Evolutionary conservation across 768 basidiomycete species (phyloP).

Genomic region (Cytidiella melzeri): DNA sequence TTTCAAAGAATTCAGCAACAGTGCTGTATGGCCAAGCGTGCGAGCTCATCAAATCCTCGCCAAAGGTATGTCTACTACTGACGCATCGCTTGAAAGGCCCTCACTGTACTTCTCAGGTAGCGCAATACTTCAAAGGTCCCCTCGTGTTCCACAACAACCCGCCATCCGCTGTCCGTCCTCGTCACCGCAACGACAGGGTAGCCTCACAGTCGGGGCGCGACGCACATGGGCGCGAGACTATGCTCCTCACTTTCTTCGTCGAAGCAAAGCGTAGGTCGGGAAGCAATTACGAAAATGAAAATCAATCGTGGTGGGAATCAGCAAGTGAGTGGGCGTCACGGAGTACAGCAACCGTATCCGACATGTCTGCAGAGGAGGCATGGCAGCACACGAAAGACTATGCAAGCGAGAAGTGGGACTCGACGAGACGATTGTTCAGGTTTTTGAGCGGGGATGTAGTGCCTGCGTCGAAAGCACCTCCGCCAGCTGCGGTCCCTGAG

Average conservation of each 20-base stretch:
- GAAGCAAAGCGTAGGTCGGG: slow-evolving; percentile 42
- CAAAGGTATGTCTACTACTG: slow-evolving; percentile 31
- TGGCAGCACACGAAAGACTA: slow-evolving; percentile 31
- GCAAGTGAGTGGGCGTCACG: slow-evolving; percentile 40
- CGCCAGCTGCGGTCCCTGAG: slow-evolving; percentile 22
- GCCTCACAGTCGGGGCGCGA: slow-evolving; percentile 74
- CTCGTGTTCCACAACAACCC: slow-evolving; percentile 78
- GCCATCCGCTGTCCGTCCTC: slow-evolving; percentile 65
- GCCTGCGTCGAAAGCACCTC: slow-evolving; percentile 29
- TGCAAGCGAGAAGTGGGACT: slow-evolving; percentile 13
- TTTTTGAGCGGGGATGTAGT: slow-evolving; percentile 65
- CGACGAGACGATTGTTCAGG: slow-evolving; percentile 53
- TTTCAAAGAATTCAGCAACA: slow-evolving; percentile 85
- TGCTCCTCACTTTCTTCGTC: slow-evolving; percentile 80
- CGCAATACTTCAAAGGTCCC: slow-evolving; percentile 61
- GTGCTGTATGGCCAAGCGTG: slow-evolving; percentile 65
- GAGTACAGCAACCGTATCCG: slow-evolving; percentile 34
- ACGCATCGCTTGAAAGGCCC: too few species aligned
- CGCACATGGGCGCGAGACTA: slow-evolving; percentile 69
- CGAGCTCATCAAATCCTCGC: slow-evolving; percentile 41
- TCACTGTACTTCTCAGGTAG: slow-evolving; percentile 39
- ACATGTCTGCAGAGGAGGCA: slow-evolving; percentile 52
- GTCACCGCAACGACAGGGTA: slow-evolving; percentile 79
- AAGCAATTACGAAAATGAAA: slow-evolving; percentile 25
- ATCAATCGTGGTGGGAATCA: slow-evolving; percentile 28